A percentile compares a stretch with the other conserved stretches of the same genome.
Evolutionary conservation across 768 basidiomycete genomes (phyloP).

Genomic region (Leccinum broughii): DNA sequence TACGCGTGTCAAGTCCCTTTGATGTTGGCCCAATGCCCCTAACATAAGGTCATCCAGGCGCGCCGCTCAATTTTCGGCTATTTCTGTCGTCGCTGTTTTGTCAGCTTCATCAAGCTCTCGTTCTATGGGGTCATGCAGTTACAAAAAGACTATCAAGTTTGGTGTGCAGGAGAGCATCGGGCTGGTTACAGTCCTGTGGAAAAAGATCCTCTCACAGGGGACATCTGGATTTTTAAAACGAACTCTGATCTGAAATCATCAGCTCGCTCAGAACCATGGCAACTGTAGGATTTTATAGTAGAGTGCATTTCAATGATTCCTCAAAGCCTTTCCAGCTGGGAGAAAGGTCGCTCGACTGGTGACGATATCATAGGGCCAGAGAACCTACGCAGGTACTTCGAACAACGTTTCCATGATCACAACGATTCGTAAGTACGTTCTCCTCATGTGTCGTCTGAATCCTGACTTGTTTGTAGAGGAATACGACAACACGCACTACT

Average conservation of each 20-base stretch:
- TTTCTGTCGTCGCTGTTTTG: conserved; percentile 75
- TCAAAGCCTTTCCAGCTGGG: conserved; percentile 50
- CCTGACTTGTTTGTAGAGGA: conserved; percentile 45
- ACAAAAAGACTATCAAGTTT: conserved; percentile 63
- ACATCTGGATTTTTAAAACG: conserved; percentile 58
- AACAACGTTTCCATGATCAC: conserved; percentile 79
- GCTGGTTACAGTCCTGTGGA: conserved; percentile 50
- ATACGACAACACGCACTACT: conserved; percentile 79
- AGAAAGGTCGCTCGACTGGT: conserved; percentile 60
- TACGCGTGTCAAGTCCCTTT: conserved; percentile 18
- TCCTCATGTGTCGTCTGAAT: background rate
- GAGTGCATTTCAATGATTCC: background rate
- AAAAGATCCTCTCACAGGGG: conserved; percentile 54
- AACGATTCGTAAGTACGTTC: conserved; percentile 69
- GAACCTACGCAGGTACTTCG: conserved; percentile 75
- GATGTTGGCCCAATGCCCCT: conserved; percentile 3
- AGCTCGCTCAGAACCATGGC: conserved; percentile 61
- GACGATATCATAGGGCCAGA: conserved; percentile 72
- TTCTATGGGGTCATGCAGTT: conserved; percentile 70
- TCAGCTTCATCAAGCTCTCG: conserved; percentile 75
- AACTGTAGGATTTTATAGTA: conserved; percentile 44
- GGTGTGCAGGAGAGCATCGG: conserved; percentile 51
- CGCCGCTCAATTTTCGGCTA: conserved; percentile 80
- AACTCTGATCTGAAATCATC: conserved; percentile 64
- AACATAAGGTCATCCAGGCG: conserved; percentile 40